Evolutionary conservation across 176 grass and related monocot species (phyloP), one percentile per base, ranked within the genome.

Genomic region (Musa itinerans): DNA sequence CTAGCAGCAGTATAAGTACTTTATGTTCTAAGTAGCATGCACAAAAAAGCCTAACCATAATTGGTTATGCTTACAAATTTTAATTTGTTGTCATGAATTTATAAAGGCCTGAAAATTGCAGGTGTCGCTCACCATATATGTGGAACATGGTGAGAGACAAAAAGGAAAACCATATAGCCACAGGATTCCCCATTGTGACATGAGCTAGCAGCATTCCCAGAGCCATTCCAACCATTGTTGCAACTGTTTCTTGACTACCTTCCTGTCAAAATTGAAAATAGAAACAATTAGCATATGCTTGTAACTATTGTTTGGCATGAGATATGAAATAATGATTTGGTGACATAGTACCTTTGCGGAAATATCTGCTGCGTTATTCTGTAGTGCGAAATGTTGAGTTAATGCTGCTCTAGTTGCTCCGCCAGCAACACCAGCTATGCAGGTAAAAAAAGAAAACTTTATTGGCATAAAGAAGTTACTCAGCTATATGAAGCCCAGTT

Each of bases 211-310:
- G 68, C 94, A 98, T 98, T 52, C 94, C 94, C 52, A 98, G 34
- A 66, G 85, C 84, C 94, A 93, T 98, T 29, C 94, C 94, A 62
- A 76, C 78, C 94, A 98, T 93, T 61, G 94, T 98, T 67, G 88
- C 94, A 63, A 98, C 80, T 76, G 94, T 98, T 79, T 98, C 94
- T 81, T 98, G 94, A 81, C 94, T 98, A 68, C 94, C 86, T 65
- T 98, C 94, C 90, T 98, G 54, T 2, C 52, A 63, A 25, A 73
- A 52, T 63, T n/a, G 6, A 65, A 86, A 75, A 84, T 43, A 43
- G 34, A 83, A 29, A 24, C 22, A 54, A 55, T 15, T 82, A 63
- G 25, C 76, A 72, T 53, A 53, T 48, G 74, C 78, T 64, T 81
- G 61, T 22, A 68, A 65, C 26, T 86, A 77, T n/a, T 74, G 52